Percentiles rank a stretch among this genome's conserved stretches.
Conservation (phyloP, 371 early-diverging fungal species). For the Dinochytrium kinnereticum region DNA sequence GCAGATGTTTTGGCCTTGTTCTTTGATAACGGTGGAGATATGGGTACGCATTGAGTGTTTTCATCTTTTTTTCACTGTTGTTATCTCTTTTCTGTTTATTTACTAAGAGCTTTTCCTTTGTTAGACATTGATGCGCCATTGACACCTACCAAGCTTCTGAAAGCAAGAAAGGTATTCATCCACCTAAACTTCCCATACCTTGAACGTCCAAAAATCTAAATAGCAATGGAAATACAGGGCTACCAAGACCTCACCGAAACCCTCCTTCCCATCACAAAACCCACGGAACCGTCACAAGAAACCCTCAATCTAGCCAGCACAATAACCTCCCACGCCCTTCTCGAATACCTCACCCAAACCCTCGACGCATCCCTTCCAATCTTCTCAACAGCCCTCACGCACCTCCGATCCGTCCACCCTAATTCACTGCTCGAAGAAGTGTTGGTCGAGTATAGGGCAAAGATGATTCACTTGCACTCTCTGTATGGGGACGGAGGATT, state of each 20-base stretch:
- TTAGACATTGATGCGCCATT: constrained; percentile 21
- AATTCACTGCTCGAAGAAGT: not conserved
- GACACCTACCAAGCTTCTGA: constrained; percentile 47
- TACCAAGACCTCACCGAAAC: not conserved
- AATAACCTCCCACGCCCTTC: constrained; percentile 52
- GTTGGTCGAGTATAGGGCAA: constrained; percentile 27
- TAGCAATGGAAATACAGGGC: not conserved
- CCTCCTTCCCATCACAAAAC: not conserved
- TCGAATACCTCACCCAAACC: constrained; percentile 63
- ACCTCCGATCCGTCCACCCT: not conserved
- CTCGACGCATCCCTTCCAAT: constrained; percentile 55
- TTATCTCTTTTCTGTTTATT: not conserved
- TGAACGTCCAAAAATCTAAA: not conserved
- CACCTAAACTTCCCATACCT: no score
- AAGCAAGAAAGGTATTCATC: constrained; percentile 54
- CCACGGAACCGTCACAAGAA: not conserved
- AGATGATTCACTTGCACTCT: constrained; percentile 55
- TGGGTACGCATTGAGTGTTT: not conserved
- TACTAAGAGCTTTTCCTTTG: constrained; percentile 25
- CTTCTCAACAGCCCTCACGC: constrained; percentile 56
- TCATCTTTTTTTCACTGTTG: no score
- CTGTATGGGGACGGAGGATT: constrained; percentile 38
- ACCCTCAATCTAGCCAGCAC: not conserved
- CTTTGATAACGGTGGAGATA: constrained; percentile 17
- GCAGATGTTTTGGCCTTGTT: constrained; percentile 8